Evolutionary conservation across 148 eudicot species (phyloP), one percentile per base, ranked within the genome.

Genomic region (Spergularia bocconei): DNA sequence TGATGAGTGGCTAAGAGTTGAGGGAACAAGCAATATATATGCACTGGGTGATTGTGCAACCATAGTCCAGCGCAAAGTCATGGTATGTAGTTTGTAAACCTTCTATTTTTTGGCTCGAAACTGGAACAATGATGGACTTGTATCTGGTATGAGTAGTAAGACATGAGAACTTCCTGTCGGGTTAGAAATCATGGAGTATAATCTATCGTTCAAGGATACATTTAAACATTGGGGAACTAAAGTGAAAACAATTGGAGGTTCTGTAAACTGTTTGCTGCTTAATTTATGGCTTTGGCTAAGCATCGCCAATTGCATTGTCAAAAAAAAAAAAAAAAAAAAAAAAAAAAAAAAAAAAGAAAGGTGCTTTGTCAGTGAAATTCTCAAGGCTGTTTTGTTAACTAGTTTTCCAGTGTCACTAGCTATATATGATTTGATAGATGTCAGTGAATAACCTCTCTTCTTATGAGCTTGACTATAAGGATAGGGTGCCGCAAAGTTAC

Each of bases 1-100:
- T 72, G 93, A 90, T 79, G 93, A 90, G 77, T 90, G 93, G 93
- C 86, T 90, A 53, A 86, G 93, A 58, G 91, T 90, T 50, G 93
- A 90, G 72, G 91, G 91, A 65, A 51, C 67, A 44, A 82, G 80
- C 60, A 77, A 59, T 79, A 83, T 88, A 66, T 90, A 90, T 83
- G 93, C 91, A 48, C 63, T 90, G 63, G 93, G 93, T 69, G 93
- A 90, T 78, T 86, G 90, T 77, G 93, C 91, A 23, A 84, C 93
- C 55, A 80, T 88, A 14, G 84, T 82, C 58, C 93, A 90, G 69
- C 89, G 93, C 21, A 86, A 77, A 85, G 88, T 88, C 78, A 82
- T 90, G 93, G 93, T 90, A 88, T 7, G 69, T 44, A 44, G 48
- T 44, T 0, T 29, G 36, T 29, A 29, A 29, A 29, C 36, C 73